These are phyloP conservation scores for Wallacemonas sp. DNA, from an alignment of 208 protist genomes.

Conservation along the genomic window DNA sequence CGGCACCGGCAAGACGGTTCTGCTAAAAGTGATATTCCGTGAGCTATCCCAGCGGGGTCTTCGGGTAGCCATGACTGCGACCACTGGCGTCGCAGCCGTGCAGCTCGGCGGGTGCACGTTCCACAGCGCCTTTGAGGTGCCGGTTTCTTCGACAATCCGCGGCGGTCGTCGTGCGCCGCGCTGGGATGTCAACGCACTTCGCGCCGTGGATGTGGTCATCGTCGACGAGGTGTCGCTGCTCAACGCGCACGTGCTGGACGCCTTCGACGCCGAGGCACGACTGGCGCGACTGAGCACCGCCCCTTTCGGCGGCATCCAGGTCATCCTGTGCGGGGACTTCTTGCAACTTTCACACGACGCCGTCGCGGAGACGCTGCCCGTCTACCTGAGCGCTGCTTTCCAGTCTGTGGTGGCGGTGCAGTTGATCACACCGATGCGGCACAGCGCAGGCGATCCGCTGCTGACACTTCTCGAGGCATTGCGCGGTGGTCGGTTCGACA, in stretches of 20 bases:
- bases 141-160: conserved; percentile 11
- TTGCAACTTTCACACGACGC: conserved; percentile 75
- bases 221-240: conserved; percentile 93
- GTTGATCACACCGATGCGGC: conserved; percentile 84
- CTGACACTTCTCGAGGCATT: conserved; percentile 53
- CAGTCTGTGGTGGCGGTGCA: conserved; percentile 47
- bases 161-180: conserved; percentile 11
- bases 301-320: conserved; percentile 90
- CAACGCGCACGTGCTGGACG: conserved; percentile 71
- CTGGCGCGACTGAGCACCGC: conserved; percentile 53
- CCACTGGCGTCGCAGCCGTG: conserved; percentile 85
- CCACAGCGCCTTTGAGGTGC: conserved; percentile 80
- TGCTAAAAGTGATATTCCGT: conserved; percentile 78
- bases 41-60: conserved; percentile 53
- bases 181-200: conserved; percentile 83
- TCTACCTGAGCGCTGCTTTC: conserved; percentile 63
- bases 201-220: conserved; percentile 88
- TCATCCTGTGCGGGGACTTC: conserved; percentile 92
- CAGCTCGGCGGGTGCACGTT: conserved; percentile 93
- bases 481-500: conserved; percentile 61
- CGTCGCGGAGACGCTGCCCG: conserved; percentile 25
- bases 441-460: conserved; percentile 50
- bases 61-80: conserved; percentile 87
- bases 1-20: conserved; percentile 89
- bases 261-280: conserved; percentile 81